These are phyloP conservation scores for Biscogniauxia sp. DNA, from an alignment of 2,329 filamentous ascomycete species.

Conservation along the genomic window DNA sequence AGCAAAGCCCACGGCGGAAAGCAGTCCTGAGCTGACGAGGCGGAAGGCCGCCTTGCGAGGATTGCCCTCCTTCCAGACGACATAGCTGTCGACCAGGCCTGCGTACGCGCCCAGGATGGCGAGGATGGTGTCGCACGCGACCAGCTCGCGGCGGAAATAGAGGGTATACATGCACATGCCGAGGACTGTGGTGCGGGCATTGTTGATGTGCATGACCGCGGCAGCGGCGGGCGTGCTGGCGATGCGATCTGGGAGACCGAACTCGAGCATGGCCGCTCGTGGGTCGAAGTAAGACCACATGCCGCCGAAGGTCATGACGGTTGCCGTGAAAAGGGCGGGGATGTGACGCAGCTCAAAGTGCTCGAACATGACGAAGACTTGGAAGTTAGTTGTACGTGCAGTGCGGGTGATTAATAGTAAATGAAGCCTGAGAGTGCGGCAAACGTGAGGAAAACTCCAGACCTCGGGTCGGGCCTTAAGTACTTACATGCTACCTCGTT, in stretches of 20 bases:
- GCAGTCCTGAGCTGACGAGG: too few relatives aligned
- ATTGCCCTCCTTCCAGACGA: too few relatives aligned
- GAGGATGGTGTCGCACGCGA: constrained; percentile 3
- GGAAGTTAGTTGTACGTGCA: neutral
- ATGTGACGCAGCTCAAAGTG: constrained; percentile 7
- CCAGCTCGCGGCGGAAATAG: constrained; percentile 1
- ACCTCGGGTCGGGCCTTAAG: neutral
- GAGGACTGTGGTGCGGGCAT: constrained; percentile 2
- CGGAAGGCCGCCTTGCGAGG: too few relatives aligned
- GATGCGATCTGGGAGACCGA: constrained; percentile 7
- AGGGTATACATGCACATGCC: constrained; percentile 5
- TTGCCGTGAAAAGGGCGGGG: constrained; percentile 6
- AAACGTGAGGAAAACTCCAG: neutral
- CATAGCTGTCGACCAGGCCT: too few relatives aligned
- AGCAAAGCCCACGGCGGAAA: too few relatives aligned
- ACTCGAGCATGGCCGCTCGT: constrained; percentile 3
- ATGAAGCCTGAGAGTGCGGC: neutral
- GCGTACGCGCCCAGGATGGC: too few relatives aligned
- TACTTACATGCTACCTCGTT: too few relatives aligned
- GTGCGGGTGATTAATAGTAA: neutral
- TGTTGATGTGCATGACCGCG: constrained; percentile 5
- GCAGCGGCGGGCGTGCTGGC: neutral
- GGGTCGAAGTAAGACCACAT: constrained; percentile 3
- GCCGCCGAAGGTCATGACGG: constrained; percentile 7
- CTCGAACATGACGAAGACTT: constrained; percentile 2